phyloP scores from a whole-genome alignment of 129 eudicot genomes.

The Dittrichia graveolens region DNA sequence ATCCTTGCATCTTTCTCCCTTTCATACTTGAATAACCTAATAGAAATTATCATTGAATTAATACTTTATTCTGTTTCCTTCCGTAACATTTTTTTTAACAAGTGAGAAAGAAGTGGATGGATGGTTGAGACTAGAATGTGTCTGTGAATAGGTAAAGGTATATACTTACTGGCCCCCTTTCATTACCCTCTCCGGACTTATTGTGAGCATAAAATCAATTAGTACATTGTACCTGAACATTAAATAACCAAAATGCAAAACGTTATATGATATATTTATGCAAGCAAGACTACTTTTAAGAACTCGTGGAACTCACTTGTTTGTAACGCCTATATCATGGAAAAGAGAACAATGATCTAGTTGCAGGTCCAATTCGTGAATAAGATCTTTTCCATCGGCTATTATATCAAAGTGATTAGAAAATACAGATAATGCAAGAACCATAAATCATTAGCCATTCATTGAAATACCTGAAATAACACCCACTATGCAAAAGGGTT shows the following conservation, averaged over 20 bases:
- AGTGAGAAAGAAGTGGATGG: too few species aligned
- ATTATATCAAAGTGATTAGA: background rate
- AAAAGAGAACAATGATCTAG: constrained; percentile 21
- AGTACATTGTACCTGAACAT: constrained; percentile 31
- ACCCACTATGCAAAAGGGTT: constrained; percentile 38
- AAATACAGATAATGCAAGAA: background rate
- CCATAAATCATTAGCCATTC: background rate
- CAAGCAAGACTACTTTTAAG: background rate
- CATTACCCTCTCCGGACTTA: constrained; percentile 25
- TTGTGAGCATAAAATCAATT: constrained; percentile 29
- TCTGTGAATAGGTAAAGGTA: background rate
- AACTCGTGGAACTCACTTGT: constrained; percentile 31
- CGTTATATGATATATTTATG: background rate
- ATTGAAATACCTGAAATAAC: constrained; percentile 39
- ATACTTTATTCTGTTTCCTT: too few species aligned
- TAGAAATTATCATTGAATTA: background rate
- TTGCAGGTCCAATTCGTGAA: constrained; percentile 35
- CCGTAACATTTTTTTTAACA: too few species aligned
- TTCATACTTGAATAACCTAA: constrained; percentile 35
- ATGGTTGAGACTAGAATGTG: background rate
- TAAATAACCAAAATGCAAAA: background rate
- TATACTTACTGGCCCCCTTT: constrained; percentile 39
- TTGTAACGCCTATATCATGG: constrained; percentile 39
- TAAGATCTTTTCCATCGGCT: constrained; percentile 36
- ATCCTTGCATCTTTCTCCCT: constrained; percentile 35